Percentiles rank a stretch among this genome's conserved stretches.
These are phyloP conservation scores for Trichosporon ovoides DNA, from an alignment of 1,284 basidiomycete genomes.

Conservation along the genomic window DNA sequence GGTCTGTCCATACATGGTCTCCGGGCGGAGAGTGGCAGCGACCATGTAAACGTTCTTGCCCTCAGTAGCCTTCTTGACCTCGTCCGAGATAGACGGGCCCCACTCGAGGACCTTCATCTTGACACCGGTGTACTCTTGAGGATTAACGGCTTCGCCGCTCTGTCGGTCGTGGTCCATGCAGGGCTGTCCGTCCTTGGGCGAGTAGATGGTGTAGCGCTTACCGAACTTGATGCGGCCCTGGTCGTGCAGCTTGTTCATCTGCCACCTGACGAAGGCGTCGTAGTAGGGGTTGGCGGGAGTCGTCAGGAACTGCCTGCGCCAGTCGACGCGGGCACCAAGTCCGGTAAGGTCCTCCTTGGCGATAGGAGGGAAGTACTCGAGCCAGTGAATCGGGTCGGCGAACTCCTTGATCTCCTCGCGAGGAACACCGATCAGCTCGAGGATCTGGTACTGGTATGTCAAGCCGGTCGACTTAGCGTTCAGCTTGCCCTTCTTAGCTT, in stretches of 20 bases:
- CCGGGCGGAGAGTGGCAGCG: constrained; percentile 91
- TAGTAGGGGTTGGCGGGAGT: constrained; percentile 94
- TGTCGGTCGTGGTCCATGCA: constrained; percentile 99
- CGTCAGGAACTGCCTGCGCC: constrained; percentile 92
- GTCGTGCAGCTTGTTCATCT: constrained; percentile 85
- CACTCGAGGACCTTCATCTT: constrained; percentile 92
- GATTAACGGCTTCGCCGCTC: constrained; percentile 90
- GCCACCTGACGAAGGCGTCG: constrained; percentile 96
- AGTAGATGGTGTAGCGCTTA: constrained; percentile 97
- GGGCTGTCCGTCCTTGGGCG: constrained; percentile 97
- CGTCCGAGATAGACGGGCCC: constrained; percentile 58
- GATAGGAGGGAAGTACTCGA: constrained; percentile 93
- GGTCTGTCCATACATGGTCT: constrained; percentile 99
- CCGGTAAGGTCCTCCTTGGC: constrained; percentile 80
- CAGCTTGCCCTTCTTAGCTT: constrained; percentile 95
- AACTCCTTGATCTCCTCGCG: constrained; percentile 90
- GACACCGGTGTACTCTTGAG: constrained; percentile 92
- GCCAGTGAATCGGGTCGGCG: constrained; percentile 87
- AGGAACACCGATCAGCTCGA: constrained; percentile 88
- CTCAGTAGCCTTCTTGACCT: constrained; percentile 60
- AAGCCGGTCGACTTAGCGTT: constrained; percentile 88
- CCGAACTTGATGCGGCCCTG: constrained; percentile 94
- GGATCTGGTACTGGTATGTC: constrained; percentile 98
- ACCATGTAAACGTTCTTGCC: constrained; percentile 85
- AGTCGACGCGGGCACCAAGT: constrained; percentile 93